Base-by-base conservation (phyloP, 306 rosid genomes). In the Cotoneaster glaucophyllus region DNA sequence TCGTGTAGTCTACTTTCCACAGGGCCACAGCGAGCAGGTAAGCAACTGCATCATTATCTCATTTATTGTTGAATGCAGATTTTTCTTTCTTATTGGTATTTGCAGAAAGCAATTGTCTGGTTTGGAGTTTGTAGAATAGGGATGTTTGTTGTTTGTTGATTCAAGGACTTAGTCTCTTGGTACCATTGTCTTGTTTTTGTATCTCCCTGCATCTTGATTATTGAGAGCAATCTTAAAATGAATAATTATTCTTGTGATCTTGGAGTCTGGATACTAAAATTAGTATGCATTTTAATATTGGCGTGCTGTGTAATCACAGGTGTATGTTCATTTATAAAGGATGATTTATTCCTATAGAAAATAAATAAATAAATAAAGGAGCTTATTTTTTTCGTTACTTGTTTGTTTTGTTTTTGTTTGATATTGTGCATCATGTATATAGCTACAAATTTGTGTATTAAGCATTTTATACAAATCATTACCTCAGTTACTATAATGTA, bases 1-100 rank as follows among this genome's bases (percentile, higher is more conserved):
- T 74, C 92, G 87, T 17, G 96, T 86, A 19, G 90, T 88, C 65
- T 90, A 90, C 89, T 90, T 87, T 76, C 89, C 96, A 6, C 96
- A 87, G 73, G 96, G 96, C 79, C 95, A 87, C 74, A 90, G 92
- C 66, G 96, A 90, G 83, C 96, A 90, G 90, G 96, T 90, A 54
- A 29, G 76, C 54, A 21, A 62, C 67, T 31, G 45, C 76, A 28
- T 76, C 32, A 61, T 34, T 48, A 71, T 48, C 53, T 64, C 31
- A n/a, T 29, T 70, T 59, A 19, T 25, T 26, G 53, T 21, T 28
- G 8, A 48, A 58, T 65, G 22, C 24, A 8, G 1, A 25, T 10
- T 67, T 53, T 76, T 41, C 41, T 18, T 67, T 64, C 18, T 29
- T 19, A 57, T 31, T 14, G 31, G 25, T 29, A 37, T 12, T 45